Evolutionary conservation across 257 asterid genomes (phyloP).

Genomic region (Plectranthus barbatus): DNA sequence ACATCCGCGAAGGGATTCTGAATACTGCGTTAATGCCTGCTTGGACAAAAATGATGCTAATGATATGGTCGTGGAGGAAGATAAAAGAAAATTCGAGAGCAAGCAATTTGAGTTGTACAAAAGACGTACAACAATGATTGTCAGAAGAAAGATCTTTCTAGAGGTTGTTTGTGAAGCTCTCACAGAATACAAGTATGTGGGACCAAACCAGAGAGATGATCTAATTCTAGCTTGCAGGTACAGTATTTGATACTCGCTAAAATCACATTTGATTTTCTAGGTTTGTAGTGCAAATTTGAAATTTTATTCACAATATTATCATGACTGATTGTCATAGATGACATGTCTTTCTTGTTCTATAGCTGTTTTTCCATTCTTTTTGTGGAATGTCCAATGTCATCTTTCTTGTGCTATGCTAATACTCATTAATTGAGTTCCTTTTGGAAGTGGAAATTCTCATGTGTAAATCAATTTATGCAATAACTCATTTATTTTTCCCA

Average conservation of each 20-base stretch:
- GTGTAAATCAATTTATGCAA: not conserved
- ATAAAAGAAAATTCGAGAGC: constrained; percentile 29
- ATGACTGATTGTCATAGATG: not conserved
- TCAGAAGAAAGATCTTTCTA: constrained; percentile 56
- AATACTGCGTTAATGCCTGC: constrained; percentile 18
- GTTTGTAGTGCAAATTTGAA: not conserved
- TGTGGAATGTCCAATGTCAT: not conserved
- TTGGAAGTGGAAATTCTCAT: not conserved
- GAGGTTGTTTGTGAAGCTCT: constrained; percentile 85
- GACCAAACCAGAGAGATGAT: constrained; percentile 95
- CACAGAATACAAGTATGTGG: constrained; percentile 88
- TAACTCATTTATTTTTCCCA: not conserved
- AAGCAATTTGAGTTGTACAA: constrained; percentile 84
- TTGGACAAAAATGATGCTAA: constrained; percentile 27
- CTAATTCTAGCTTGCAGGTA: constrained; percentile 93
- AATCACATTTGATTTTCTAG: not conserved
- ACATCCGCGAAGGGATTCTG: constrained; percentile 36
- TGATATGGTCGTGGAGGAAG: constrained; percentile 25
- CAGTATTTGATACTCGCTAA: not conserved
- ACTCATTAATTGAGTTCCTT: not conserved
- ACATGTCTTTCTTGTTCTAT: not conserved
- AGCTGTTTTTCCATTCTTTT: constrained; percentile 4
- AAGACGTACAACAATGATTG: constrained; percentile 72
- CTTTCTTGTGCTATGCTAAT: not conserved
- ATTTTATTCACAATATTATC: not conserved